Base-by-base conservation (phyloP, 345 rosid genomes). In the Streptanthus diversifolius region DNA sequence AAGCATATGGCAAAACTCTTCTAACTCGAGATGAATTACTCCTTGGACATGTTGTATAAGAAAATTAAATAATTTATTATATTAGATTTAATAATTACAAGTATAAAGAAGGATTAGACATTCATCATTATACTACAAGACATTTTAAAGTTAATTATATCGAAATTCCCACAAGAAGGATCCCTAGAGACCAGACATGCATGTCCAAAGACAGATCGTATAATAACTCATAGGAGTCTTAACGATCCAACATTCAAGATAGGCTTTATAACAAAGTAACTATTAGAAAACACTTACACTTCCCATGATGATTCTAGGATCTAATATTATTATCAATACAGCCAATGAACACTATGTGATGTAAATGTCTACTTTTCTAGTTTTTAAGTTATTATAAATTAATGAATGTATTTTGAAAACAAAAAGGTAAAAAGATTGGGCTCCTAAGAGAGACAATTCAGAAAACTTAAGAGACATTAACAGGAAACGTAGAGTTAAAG, bases 151-250 rank as follows among this genome's bases (percentile, higher is more conserved):
- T 45, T 62, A 70, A 63, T 9, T 63, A 44, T 53, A 61, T 68
- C 27, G 55, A 55, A 63, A 63, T 27, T 36, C 75, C 36, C 60
- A 53, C 30, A 69, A 69, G 33, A 76, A 70, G 71, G 80, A 70
- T 76, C 75, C 80, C 80, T 63, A 76, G 71, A 69, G 71, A 70
- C 52, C 75, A 70, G 80, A 76, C 75, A 70, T 70, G 80, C 80
- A 76, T 76, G 75, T 70, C 80, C 80, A 76, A 63, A 70, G 75
- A 70, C 80, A 76, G 80, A 48, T 63, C 75, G 75, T 55, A 47
- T 55, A 54, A 54, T 76, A 63, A 49, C 66, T 70, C 35, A 63
- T n/a, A 70, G 51, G 36, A 69, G 65, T 76, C 79, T 69, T 63
- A 37, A 45, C 41, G 71, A 76, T 76, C 80, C 80, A 76, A 68